A percentile compares a stretch with the other conserved stretches of the same genome.
These are phyloP conservation scores for Zymoseptoria brevis DNA, from an alignment of 2,329 filamentous ascomycete species.

Conservation along the genomic window DNA sequence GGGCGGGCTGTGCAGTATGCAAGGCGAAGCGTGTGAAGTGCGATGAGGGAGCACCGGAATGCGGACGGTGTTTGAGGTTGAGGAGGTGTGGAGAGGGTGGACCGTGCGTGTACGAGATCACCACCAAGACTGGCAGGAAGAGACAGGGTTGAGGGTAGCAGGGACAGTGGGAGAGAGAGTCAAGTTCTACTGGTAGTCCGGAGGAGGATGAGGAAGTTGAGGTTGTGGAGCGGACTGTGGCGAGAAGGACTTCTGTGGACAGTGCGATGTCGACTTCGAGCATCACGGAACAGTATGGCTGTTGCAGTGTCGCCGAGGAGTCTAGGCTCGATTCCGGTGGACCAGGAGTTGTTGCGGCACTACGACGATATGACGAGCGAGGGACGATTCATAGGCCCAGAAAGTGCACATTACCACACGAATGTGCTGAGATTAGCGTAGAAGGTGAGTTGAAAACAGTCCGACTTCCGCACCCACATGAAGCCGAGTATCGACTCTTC, in stretches of 20 bases:
- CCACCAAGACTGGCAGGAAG: not conserved
- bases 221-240: not conserved
- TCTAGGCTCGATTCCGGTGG: slow-evolving; percentile 1
- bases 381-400: slow-evolving; percentile 6
- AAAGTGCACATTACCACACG: slow-evolving; percentile 6
- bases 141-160: not conserved
- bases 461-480: not conserved
- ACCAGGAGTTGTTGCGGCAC: slow-evolving; percentile 4
- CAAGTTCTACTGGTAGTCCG: not conserved
- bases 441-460: not conserved
- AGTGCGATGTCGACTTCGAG: slow-evolving; percentile 1
- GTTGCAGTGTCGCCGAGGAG: not conserved
- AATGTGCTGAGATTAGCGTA: slow-evolving; percentile 6
- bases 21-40: slow-evolving; percentile 16
- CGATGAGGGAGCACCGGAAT: slow-evolving; percentile 5
- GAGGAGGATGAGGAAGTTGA: not conserved
- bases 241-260: not conserved
- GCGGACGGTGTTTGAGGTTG: slow-evolving; percentile 5
- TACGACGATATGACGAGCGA: slow-evolving; percentile 8
- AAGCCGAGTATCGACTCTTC: not conserved
- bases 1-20: slow-evolving; percentile 11
- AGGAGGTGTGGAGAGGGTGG: not conserved
- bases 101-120: not conserved
- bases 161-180: not conserved
- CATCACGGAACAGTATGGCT: not conserved